A percentile compares a stretch with the other conserved stretches of the same genome.
Conservation (phyloP, 352 stramenopile genomes). For the Pythium dissotocum region DNA sequence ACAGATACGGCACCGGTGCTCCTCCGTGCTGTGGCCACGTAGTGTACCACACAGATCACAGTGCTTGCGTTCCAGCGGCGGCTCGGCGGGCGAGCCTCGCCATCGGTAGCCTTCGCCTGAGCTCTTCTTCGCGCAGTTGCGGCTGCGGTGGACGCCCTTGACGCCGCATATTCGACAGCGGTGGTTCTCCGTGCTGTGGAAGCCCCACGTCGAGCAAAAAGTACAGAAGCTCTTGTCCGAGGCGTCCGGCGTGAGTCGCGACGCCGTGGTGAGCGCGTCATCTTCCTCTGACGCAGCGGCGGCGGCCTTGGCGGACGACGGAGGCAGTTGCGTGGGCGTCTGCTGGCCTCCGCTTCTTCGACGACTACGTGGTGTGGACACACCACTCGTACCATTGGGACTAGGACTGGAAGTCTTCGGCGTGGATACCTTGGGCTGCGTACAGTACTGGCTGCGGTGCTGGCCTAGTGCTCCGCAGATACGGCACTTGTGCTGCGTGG, state of each 20-base stretch:
- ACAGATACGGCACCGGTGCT: slow-evolving; percentile 74
- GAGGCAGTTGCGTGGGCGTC: slow-evolving; percentile 12
- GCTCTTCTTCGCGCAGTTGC: slow-evolving; percentile 38
- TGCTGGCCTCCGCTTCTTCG: slow-evolving; percentile 1
- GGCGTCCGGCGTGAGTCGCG: slow-evolving; percentile 26
- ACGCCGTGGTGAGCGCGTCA: slow-evolving; percentile 6
- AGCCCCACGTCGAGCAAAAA: slow-evolving; percentile 53
- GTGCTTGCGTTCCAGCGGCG: slow-evolving; percentile 43
- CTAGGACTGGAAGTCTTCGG: too few relatives aligned
- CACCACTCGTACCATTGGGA: neutral
- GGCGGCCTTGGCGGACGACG: neutral
- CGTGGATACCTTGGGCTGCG: slow-evolving; percentile 20
- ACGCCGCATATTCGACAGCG: slow-evolving; percentile 57
- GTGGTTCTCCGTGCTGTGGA: slow-evolving; percentile 60
- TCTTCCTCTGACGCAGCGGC: neutral
- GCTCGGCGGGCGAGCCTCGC: slow-evolving; percentile 46
- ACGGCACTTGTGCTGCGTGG: slow-evolving; percentile 61
- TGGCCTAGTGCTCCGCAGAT: slow-evolving; percentile 55
- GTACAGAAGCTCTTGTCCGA: slow-evolving; percentile 53
- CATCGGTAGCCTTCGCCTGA: slow-evolving; percentile 34
- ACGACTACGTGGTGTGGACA: slow-evolving; percentile 12
- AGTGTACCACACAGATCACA: slow-evolving; percentile 62
- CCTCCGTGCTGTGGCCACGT: slow-evolving; percentile 50
- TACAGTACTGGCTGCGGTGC: slow-evolving; percentile 65
- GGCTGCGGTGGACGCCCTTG: slow-evolving; percentile 59